Evolutionary conservation across 2,329 filamentous ascomycete genomes (phyloP), one percentile per base, ranked within the genome.

Genomic region (Ceratocystis cubensis): DNA sequence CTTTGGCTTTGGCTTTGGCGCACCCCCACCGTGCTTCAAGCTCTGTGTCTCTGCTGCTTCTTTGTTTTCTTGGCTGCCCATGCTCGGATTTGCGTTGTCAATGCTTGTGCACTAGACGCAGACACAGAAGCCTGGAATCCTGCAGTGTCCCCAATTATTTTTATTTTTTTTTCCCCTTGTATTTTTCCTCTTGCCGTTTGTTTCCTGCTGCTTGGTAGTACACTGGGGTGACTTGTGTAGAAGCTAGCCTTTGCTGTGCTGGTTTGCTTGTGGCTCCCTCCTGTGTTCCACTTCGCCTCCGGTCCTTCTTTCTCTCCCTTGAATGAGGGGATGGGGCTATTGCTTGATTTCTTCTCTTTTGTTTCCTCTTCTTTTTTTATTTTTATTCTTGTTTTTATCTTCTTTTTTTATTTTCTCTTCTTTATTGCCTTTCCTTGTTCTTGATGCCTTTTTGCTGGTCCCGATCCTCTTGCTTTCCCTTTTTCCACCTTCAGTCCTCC

Each of bases 261-360:
- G 48, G 48, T 8, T 50, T 50, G 48, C 20, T 8, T 50, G 48
- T 50, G 53, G 53, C 53, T 57, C 53, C 53, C 53, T 57, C 25
- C 53, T 57, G 15, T 17, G 30, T 57, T 57, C 53, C 53, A 57
- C 53, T 57, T 57, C n/a, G 53, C 53, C 53, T 57, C 53, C 15
- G 45, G 66, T 67, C 67, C 67, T 63, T 63, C 63, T 69, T 66
- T 61, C 57, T 65, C 65, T 70, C 61, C 53, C 66, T 50, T 22
- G 45, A 48, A 48, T 48, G 45, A 48, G 45, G 45, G 45, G 45
- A 48, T 48, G 45, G 17, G 48, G 48, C 20, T 50, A 50, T 50
- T 68, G 63, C 25, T 44, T 64, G n/a, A 59, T 64, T 30, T 64
- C 8, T 15, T 61, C 1, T 28, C 8, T 56, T 44, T 65, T 33